These are phyloP conservation scores for Entomortierella lignicola DNA, from an alignment of 192 early-diverging fungal species.

Conservation along the genomic window DNA sequence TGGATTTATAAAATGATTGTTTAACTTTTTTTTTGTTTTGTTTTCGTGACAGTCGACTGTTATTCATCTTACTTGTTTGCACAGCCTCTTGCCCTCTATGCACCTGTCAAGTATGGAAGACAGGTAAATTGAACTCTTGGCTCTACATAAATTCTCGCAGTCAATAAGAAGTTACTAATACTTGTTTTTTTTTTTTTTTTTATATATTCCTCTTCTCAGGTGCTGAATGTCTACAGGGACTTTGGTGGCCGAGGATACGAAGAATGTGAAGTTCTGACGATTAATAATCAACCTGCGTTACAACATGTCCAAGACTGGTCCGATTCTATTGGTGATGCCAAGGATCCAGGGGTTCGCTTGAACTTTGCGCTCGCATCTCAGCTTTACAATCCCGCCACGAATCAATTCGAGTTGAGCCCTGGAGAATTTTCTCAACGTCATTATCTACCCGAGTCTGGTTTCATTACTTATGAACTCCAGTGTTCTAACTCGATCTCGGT, in stretches of 20 bases:
- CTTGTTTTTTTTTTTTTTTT: background rate
- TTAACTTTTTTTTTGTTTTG: too few relatives aligned
- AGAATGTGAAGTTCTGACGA: slow-evolving; percentile 30
- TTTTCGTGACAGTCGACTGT: slow-evolving; percentile 37
- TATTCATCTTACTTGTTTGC: slow-evolving; percentile 14
- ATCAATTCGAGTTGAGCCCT: background rate
- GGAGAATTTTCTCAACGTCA: background rate
- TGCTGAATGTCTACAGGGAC: slow-evolving; percentile 13
- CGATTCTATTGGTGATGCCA: slow-evolving; percentile 9
- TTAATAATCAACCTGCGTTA: slow-evolving; percentile 29
- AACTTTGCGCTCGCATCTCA: slow-evolving; percentile 25
- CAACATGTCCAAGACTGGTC: slow-evolving; percentile 8
- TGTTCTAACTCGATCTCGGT: background rate
- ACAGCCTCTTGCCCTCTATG: slow-evolving; percentile 23
- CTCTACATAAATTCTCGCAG: too few relatives aligned
- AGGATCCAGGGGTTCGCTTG: slow-evolving; percentile 43
- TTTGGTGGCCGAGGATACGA: background rate
- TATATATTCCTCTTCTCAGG: background rate
- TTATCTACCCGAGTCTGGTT: background rate
- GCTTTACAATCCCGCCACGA: background rate
- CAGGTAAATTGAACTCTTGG: slow-evolving; percentile 13
- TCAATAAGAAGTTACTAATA: background rate
- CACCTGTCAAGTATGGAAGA: slow-evolving; percentile 11
- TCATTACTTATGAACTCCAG: slow-evolving; percentile 9
- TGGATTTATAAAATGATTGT: too few relatives aligned